A percentile compares a stretch with the other conserved stretches of the same genome.
phyloP scores from a whole-genome alignment of 2,329 filamentous ascomycete genomes.

The Ustulina deusta region DNA sequence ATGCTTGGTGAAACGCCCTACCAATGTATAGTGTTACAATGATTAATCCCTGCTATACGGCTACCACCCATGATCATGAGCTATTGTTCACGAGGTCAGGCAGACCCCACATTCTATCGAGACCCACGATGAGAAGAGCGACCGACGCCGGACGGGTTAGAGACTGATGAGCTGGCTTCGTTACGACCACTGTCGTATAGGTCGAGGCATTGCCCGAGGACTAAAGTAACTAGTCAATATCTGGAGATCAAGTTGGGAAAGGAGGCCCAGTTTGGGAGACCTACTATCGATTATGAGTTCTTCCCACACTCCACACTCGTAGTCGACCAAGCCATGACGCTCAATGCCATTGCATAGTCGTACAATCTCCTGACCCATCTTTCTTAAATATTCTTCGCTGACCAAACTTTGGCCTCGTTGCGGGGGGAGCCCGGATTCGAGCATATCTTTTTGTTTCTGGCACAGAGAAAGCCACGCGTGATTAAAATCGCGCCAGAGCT shows the following conservation, averaged over 20 bases:
- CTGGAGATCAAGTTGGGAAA: not conserved
- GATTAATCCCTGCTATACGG: conserved; percentile 34
- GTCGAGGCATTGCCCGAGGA: conserved; percentile 57
- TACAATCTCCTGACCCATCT: conserved; percentile 85
- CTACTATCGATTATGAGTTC: conserved; percentile 87
- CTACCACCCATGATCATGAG: conserved; percentile 20
- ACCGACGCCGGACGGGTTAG: conserved; percentile 42
- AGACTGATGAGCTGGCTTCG: conserved; percentile 48
- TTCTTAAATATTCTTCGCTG: conserved; percentile 75
- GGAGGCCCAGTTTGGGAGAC: conserved; percentile 51
- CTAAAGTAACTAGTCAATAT: conserved; percentile 39
- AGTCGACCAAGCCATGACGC: conserved; percentile 93
- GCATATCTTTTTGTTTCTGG: conserved; percentile 84
- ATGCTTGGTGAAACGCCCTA: conserved; percentile 44
- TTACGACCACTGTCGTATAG: conserved; percentile 57
- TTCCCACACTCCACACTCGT: conserved; percentile 96
- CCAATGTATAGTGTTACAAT: conserved; percentile 44
- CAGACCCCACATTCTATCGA: conserved; percentile 27
- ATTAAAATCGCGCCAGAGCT: conserved; percentile 95
- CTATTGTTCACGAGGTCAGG: conserved; percentile 26
- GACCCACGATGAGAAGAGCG: conserved; percentile 39
- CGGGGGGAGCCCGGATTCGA: conserved; percentile 68
- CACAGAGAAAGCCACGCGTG: conserved; percentile 87
- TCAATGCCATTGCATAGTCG: conserved; percentile 88
- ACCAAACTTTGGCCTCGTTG: conserved; percentile 73